phyloP scores from a whole-genome alignment of 345 rosid genomes.

The Syzygium grande region DNA sequence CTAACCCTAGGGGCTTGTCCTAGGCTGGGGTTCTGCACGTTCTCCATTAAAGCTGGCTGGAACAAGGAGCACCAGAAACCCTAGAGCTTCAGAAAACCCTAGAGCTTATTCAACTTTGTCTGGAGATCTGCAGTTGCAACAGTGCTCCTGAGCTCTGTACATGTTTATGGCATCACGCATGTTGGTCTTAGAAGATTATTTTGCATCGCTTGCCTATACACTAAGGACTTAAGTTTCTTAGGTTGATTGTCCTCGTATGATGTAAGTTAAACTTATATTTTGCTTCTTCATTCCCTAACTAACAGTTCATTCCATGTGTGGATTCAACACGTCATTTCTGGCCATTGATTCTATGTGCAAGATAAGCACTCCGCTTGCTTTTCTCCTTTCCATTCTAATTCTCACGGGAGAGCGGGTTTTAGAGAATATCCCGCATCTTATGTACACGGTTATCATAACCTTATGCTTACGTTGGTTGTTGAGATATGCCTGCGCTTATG shows the following conservation, averaged over 20 bases:
- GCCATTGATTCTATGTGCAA: not conserved
- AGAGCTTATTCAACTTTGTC: not conserved
- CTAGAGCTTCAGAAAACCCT: not conserved
- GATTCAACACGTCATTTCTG: not conserved
- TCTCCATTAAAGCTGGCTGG: not conserved
- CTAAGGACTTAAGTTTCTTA: not conserved
- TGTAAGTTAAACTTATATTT: not conserved
- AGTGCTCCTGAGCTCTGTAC: not conserved
- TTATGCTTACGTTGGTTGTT: not conserved
- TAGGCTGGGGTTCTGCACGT: not conserved
- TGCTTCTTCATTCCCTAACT: not conserved
- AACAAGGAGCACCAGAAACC: not conserved
- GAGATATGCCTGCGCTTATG: rapidly evolving
- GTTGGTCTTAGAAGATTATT: not conserved
- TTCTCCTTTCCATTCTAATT: not conserved
- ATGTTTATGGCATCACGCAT: not conserved
- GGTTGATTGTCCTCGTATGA: not conserved
- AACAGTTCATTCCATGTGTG: not conserved
- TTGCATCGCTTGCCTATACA: not conserved
- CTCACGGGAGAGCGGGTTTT: not conserved
- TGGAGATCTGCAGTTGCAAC: not conserved
- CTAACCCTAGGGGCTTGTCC: not conserved
- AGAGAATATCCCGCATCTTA: not conserved
- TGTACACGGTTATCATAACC: not conserved
- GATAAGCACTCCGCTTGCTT: not conserved